Evolutionary conservation across 2,329 filamentous ascomycete species (phyloP), one percentile per base, ranked within the genome.

Genomic region (Penicillium oxalicum): DNA sequence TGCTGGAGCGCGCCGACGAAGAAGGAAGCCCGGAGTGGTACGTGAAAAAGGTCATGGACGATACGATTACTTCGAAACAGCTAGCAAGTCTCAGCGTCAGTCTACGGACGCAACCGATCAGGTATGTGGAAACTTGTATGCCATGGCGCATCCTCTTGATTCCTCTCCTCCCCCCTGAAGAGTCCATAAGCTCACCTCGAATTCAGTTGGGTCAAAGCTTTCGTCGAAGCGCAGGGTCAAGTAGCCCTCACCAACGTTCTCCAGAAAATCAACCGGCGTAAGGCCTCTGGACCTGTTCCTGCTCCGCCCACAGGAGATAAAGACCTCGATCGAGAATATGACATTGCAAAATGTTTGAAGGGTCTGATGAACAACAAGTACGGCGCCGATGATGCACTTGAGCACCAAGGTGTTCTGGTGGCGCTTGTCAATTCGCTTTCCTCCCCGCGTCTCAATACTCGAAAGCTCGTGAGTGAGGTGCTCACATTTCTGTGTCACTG

Each of bases 331-430:
- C 83, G 87, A 58, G 91, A 95, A 72, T 97, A 97, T 67, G 93
- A 97, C 65, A 95, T 98, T 54, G 83, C 95, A 66, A 98, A 98
- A 73, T 97, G 93, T 73, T 73, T 98, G 50, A 97, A 97, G 75
- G 90, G 91, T 29, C 73, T 97, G 49, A 95, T 97, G 87, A 98
- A 98, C 81, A 98, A 96, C 80, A 96, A 95, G 68, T 97, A 95
- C 68, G 93, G 93, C 53, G 93, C 93, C 53, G 93, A 98, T 66
- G 91, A 98, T 77, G 93, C 93, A 13, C 77, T 98, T 49, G 77
- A 82, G 52, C 91, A 97, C 65, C 87, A 93, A 64, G 88, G 91
- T 65, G 88, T 97, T 54, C 85, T 96, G 54, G 83, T 94, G 48
- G 88, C 93, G 1, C 77, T 98, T 39, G 88, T 86, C 43, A 90